A percentile compares a stretch with the other conserved stretches of the same genome.
phyloP scores from a whole-genome alignment of 2,329 filamentous ascomycete genomes.

The Monosporascus sp. region DNA sequence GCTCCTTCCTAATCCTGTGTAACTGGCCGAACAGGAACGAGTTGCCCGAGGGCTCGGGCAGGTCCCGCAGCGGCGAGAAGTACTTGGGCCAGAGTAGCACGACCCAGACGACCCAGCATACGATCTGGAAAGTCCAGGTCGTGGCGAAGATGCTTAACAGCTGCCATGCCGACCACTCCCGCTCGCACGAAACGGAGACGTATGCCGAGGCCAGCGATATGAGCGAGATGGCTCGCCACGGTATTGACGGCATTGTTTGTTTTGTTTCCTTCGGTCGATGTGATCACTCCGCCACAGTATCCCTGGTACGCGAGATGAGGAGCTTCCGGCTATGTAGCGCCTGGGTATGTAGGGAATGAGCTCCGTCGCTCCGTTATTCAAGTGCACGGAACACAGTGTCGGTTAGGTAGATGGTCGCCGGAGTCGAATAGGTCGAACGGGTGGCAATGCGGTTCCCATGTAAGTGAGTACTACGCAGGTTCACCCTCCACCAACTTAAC shows the following conservation, averaged over 20 bases:
- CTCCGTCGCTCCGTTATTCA: no score
- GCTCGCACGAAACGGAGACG: constrained; percentile 20
- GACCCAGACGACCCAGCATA: constrained; percentile 33
- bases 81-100: constrained; percentile 43
- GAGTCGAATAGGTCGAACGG: no score
- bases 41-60: constrained; percentile 38
- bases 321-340: no score
- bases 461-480: no score
- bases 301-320: no score
- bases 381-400: no score
- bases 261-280: background rate
- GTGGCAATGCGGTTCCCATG: no score
- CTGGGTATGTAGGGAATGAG: no score
- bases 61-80: constrained; percentile 43
- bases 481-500: no score
- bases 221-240: constrained; percentile 22
- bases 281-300: no score
- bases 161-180: constrained; percentile 24
- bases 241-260: constrained; percentile 18
- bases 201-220: constrained; percentile 27
- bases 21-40: constrained; percentile 47
- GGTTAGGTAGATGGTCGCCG: no score
- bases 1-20: constrained; percentile 29
- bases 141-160: constrained; percentile 29
- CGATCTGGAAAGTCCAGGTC: constrained; percentile 30